Base-by-base conservation (phyloP, 352 stramenopile genomes). In the Halophytophthora batemanensis region DNA sequence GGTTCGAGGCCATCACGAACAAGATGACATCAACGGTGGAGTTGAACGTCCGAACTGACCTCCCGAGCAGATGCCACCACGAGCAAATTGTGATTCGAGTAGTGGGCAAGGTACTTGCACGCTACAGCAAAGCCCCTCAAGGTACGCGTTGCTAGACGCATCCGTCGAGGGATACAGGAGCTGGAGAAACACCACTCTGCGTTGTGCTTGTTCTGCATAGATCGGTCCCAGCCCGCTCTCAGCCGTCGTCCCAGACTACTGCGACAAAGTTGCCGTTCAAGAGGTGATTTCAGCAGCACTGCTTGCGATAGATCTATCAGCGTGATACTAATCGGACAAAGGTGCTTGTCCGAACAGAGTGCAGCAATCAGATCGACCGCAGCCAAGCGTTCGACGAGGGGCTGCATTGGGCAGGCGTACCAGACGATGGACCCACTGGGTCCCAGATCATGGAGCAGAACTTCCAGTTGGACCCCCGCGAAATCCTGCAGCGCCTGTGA, bases 401-500 rank as follows among this genome's bases (percentile, higher is more conserved):
- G 12, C 36, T 58, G 6, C 34, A 51, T n/a, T 31, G 31, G 5
- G 22, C 43, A 39, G 41, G 41, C 17, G 22, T 45, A 28, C 29
- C 50, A 2, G 37, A 31, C 11, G 17, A 40, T 35, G 37, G 18
- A 25, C 12, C 19, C 10, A 43, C 17, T 23, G 18, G 25, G 12
- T 22, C 42, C 15, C 48, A 41, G 11, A 13, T 35, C 13, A 60
- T 65, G 57, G 51, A 56, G 3, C 44, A 36, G 3, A 47, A 43
- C n/a, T 31, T 23, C 19, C 33, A 33, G 0, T 48, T 67, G 6
- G 34, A 31, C 4, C 53, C 59, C 1, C 15, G 59, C 31, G 43
- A 56, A 23, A 52, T 50, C 5, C 18, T 63, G 11, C 10, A 25
- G 13, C 15, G 66, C 13, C 49, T 70, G 1, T 49, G 49, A 1